Base-by-base conservation (phyloP, 345 rosid species). In the Pistacia atlantica region DNA sequence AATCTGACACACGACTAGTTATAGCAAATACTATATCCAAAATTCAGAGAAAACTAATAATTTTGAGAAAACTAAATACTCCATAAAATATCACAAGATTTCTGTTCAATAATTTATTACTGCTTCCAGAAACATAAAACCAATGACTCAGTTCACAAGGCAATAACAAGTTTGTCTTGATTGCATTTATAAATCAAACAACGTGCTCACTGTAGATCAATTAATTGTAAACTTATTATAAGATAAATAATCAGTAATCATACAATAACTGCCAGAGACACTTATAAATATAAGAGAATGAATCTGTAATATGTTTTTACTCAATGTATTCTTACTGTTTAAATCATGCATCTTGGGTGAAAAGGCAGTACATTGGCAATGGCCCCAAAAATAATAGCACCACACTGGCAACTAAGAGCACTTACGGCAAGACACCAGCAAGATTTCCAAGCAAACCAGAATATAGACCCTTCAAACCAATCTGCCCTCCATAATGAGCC, bases 381-480 rank as follows among this genome's bases (percentile, higher is more conserved):
- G 63, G 45, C 42, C 33, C 51, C 14, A n/a, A 16, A 45, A 55
- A 55, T n/a, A 7, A 16, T 11, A 59, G 33, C 33, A 76, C 8
- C 4, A 60, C 14, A 16, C 45, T 46, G 16, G 59, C 57, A 62
- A 81, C 70, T 71, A 57, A 68, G 48, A 71, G 57, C 75, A 87
- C 97, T 86, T 84, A 94, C 98, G 97, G 96, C 75, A 92, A 84
- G 48, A 83, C 94, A 69, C 97, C 97, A 75, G 83, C 92, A 84
- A 94, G 88, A 82, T 94, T 94, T 78, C 94, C 97, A 77, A 83
- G 93, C 81, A 94, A 80, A 81, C 98, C 97, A 82, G 98, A 86
- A 78, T 94, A 94, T 45, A 94, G 86, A 63, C 97, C 97, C 71
- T 86, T 89, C 81, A 86, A 84, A 73, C 78, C 33, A 37, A 92